These are phyloP conservation scores for Kwoniella sp. DNA, from an alignment of 768 basidiomycete species.

Conservation along the genomic window DNA sequence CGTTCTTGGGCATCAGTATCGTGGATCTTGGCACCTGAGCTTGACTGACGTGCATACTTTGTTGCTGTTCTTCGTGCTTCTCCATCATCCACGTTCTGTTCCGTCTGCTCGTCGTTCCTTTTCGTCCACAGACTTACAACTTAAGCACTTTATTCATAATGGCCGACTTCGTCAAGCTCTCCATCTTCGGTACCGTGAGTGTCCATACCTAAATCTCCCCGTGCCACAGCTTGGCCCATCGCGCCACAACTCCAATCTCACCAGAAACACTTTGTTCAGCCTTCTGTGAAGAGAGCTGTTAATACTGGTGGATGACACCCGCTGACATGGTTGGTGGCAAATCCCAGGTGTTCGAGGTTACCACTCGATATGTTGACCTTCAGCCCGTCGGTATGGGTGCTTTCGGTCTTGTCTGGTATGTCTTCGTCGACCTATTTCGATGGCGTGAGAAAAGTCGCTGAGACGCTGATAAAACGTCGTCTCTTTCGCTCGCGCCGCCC, in stretches of 20 bases:
- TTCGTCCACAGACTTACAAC: not conserved
- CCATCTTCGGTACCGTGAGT: conserved; percentile 91
- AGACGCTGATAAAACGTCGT: not conserved
- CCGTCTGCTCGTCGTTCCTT: not conserved
- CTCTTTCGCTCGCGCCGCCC: not conserved
- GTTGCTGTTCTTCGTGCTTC: no score
- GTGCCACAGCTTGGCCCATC: not conserved
- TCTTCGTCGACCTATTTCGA: conserved; percentile 15
- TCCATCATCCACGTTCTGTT: no score
- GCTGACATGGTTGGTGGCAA: conserved; percentile 10
- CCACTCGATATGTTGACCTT: conserved; percentile 97
- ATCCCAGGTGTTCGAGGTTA: conserved; percentile 67
- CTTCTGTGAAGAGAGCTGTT: not conserved
- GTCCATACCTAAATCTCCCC: no score
- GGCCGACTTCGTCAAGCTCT: conserved; percentile 83
- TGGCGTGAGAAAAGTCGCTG: not conserved
- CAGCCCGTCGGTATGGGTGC: conserved; percentile 99
- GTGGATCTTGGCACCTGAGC: no score
- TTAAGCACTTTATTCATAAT: conserved; percentile 22
- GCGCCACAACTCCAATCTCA: no score
- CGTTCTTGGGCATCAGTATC: no score
- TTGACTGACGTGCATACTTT: no score
- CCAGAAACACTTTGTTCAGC: no score
- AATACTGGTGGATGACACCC: not conserved
- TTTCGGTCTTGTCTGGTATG: conserved; percentile 95